These are phyloP conservation scores for Coelastrella sp. DNA, from an alignment of 139 green algal genomes.

Conservation along the genomic window DNA sequence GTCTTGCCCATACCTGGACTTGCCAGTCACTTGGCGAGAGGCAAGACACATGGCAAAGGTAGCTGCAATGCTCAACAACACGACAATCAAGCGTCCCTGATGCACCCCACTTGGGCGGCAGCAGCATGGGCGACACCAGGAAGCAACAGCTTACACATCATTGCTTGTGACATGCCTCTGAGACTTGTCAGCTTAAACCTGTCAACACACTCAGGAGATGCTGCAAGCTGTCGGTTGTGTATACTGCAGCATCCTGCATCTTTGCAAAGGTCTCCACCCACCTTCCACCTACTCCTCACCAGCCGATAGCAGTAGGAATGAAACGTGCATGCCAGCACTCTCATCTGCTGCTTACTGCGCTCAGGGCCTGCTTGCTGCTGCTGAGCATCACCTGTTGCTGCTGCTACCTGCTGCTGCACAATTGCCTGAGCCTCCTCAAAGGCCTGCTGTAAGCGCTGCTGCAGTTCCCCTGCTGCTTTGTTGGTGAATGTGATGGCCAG, in stretches of 20 bases:
- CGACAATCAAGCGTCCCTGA: too few species aligned
- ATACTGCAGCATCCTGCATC: background rate
- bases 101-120: too few species aligned
- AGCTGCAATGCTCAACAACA: too few species aligned
- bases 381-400: background rate
- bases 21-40: background rate
- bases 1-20: background rate
- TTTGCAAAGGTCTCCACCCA: background rate
- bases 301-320: constrained; percentile 44
- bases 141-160: too few species aligned
- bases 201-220: too few species aligned
- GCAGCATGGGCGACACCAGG: too few species aligned
- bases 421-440: background rate
- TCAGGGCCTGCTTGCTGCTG: background rate
- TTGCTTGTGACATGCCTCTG: too few species aligned
- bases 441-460: constrained; percentile 34
- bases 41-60: too few species aligned
- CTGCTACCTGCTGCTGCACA: background rate
- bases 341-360: background rate
- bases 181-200: too few species aligned
- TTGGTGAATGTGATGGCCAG: constrained; percentile 62
- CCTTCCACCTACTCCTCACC: background rate
- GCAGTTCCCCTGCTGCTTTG: constrained; percentile 55
- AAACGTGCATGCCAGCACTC: constrained; percentile 48
- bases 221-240: background rate